Percentiles rank a stretch among this genome's conserved stretches.
Evolutionary conservation across 2,329 filamentous ascomycete genomes (phyloP).

Genomic region (Aureobasidium sp.): DNA sequence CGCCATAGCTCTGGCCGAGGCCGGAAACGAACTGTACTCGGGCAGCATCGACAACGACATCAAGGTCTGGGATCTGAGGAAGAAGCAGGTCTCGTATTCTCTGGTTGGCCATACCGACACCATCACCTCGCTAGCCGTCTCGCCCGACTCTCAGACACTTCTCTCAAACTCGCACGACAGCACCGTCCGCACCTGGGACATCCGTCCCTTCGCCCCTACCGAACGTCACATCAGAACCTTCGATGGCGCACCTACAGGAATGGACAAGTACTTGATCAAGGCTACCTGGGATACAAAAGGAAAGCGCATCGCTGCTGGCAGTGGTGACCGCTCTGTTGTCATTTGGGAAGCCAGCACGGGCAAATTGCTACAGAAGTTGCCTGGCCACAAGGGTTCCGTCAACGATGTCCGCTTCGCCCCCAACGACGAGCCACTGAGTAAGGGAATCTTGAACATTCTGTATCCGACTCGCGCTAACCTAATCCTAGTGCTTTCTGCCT

Average conservation of each 20-base stretch:
- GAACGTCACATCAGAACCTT: constrained; percentile 81
- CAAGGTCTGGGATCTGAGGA: constrained; percentile 92
- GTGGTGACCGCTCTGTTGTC: constrained; percentile 82
- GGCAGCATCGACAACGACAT: constrained; percentile 97
- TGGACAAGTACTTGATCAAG: constrained; percentile 86
- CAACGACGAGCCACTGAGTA: constrained; percentile 76
- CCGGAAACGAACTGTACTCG: constrained; percentile 90
- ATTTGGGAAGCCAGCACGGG: constrained; percentile 87
- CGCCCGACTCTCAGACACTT: constrained; percentile 83
- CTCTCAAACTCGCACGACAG: constrained; percentile 92
- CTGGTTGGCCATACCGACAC: constrained; percentile 89
- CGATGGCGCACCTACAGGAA: constrained; percentile 78
- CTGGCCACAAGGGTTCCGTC: constrained; percentile 89
- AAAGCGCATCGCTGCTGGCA: constrained; percentile 79
- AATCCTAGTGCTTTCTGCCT: constrained; percentile 25
- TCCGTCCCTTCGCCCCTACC: constrained; percentile 84
- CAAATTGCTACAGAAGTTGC: constrained; percentile 88
- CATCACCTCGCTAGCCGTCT: constrained; percentile 82
- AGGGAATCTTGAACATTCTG: constrained; percentile 37
- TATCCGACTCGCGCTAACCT: not conserved
- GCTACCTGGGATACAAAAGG: constrained; percentile 86
- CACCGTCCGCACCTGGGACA: constrained; percentile 91
- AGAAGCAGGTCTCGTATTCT: constrained; percentile 79
- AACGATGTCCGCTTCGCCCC: constrained; percentile 92
- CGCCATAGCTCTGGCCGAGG: constrained; percentile 82